Evolutionary conservation across 495 filamentous ascomycete species (phyloP).

Genomic region (Terfezia boudieri): DNA sequence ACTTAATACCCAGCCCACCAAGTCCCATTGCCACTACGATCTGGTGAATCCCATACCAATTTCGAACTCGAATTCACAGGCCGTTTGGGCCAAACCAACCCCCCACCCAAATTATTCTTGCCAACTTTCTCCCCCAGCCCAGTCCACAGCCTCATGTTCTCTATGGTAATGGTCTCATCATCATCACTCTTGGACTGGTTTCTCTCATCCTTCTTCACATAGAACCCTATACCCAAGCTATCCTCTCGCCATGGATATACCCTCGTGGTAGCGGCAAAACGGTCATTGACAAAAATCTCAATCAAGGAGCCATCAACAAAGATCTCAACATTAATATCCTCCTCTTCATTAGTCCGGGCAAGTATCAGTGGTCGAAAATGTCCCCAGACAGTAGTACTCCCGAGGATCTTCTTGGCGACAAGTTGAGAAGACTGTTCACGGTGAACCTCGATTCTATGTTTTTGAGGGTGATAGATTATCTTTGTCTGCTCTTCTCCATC

Average conservation of each 20-base stretch:
- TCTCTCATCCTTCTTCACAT: conserved; percentile 14
- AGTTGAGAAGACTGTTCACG: conserved; percentile 5
- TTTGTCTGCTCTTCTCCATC: conserved; percentile 14
- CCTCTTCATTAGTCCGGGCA: conserved; percentile 4
- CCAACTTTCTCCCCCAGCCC: too few relatives aligned
- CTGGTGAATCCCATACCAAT: too few relatives aligned
- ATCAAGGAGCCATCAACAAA: conserved; percentile 24
- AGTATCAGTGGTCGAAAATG: conserved; percentile 14
- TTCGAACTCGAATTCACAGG: too few relatives aligned
- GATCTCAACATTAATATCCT: conserved; percentile 13
- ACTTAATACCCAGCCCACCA: too few relatives aligned
- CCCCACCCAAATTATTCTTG: too few relatives aligned
- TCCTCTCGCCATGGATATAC: conserved; percentile 23
- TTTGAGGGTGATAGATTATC: conserved; percentile 15
- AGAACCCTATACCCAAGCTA: conserved; percentile 15
- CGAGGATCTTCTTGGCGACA: conserved; percentile 1
- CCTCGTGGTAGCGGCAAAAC: conserved; percentile 21
- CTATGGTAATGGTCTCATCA: neutral
- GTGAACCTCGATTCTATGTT: conserved; percentile 9
- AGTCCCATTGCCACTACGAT: too few relatives aligned
- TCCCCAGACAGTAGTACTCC: neutral
- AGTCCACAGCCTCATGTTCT: too few relatives aligned
- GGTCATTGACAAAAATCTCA: conserved; percentile 24
- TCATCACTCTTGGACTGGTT: conserved; percentile 21
- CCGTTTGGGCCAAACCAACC: too few relatives aligned